Conservation (phyloP, 306 rosid genomes). For the Prunus campanulata region DNA sequence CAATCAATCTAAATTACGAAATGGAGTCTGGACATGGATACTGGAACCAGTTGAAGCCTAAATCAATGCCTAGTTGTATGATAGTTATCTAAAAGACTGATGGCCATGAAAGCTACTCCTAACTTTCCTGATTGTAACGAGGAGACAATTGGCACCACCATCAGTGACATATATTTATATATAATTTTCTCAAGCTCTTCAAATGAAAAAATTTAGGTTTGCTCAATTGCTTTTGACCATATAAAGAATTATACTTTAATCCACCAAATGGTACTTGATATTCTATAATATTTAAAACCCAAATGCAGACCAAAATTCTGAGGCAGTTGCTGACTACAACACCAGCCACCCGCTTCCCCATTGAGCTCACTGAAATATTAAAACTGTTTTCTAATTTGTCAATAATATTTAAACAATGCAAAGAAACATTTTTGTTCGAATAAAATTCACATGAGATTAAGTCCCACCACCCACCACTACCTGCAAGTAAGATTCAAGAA, state of each 20-base stretch:
- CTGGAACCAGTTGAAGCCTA: not conserved
- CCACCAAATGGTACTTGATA: constrained; percentile 1
- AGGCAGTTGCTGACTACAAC: constrained; percentile 1
- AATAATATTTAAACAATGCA: not conserved
- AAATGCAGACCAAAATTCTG: not conserved
- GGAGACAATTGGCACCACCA: not conserved
- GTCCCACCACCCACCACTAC: constrained; percentile 21
- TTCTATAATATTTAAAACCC: not conserved
- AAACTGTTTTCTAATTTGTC: not conserved
- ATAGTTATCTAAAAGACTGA: not conserved
- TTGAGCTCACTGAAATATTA: not conserved
- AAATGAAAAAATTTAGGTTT: not conserved
- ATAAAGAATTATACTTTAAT: not conserved
- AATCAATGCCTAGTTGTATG: not conserved
- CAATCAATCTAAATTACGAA: not conserved
- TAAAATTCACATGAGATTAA: not conserved
- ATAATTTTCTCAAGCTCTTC: not conserved
- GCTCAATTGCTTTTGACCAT: constrained; percentile 7
- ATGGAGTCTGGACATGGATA: not conserved
- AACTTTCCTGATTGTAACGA: not conserved
- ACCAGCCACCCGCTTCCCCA: constrained; percentile 1
- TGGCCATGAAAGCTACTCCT: constrained; percentile 1
- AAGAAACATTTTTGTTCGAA: not conserved
- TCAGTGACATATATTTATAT: not conserved
- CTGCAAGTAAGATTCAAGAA: constrained; percentile 16